Conservation (phyloP, 192 early-diverging fungal genomes). For the Umbelopsis vinacea region DNA sequence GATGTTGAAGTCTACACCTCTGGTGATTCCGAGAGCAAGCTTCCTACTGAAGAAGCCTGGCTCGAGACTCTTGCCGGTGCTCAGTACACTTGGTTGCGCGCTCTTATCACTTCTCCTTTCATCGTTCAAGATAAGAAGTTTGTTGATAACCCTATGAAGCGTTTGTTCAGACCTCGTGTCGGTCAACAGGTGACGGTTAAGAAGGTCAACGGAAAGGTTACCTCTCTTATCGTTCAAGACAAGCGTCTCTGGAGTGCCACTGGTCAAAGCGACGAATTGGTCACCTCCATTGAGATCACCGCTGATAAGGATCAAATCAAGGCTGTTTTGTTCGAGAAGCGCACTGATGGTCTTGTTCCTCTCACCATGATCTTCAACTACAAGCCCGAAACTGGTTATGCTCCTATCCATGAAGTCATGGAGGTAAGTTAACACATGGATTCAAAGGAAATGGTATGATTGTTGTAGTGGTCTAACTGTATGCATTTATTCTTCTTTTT, state of each 20-base stretch:
- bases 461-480: background rate
- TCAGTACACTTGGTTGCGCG: slow-evolving; percentile 81
- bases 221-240: slow-evolving; percentile 58
- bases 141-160: slow-evolving; percentile 64
- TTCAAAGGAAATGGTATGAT: slow-evolving; percentile 12
- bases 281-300: slow-evolving; percentile 54
- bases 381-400: slow-evolving; percentile 73
- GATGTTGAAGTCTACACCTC: slow-evolving; percentile 62
- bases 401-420: slow-evolving; percentile 89
- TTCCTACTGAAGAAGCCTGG: slow-evolving; percentile 67
- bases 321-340: slow-evolving; percentile 69
- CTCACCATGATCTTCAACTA: slow-evolving; percentile 85
- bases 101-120: slow-evolving; percentile 74
- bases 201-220: slow-evolving; percentile 31
- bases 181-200: slow-evolving; percentile 57
- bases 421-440: slow-evolving; percentile 40
- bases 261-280: slow-evolving; percentile 49
- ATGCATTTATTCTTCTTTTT: too few relatives aligned
- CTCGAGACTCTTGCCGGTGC: slow-evolving; percentile 76
- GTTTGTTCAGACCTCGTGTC: slow-evolving; percentile 66
- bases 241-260: slow-evolving; percentile 60
- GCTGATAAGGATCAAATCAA: slow-evolving; percentile 57
- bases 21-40: slow-evolving; percentile 46
- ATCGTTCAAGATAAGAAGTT: slow-evolving; percentile 81
- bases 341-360: slow-evolving; percentile 66